Conservation (phyloP, 768 basidiomycete species). For the Russula virescens region DNA sequence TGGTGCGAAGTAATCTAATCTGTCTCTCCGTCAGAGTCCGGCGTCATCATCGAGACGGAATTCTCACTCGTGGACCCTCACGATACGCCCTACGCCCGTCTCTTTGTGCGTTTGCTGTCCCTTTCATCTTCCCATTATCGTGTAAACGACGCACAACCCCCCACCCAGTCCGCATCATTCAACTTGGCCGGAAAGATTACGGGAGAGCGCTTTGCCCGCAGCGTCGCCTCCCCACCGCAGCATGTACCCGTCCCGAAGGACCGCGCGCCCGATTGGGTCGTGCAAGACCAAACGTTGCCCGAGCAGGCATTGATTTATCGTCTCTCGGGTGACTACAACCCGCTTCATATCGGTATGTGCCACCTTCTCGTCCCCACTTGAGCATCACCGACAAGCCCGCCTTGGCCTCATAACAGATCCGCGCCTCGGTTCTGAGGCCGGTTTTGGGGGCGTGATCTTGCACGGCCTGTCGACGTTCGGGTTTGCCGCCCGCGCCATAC, state of each 20-base stretch:
- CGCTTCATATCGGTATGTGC: slow-evolving; percentile 41
- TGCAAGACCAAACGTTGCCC: slow-evolving; percentile 36
- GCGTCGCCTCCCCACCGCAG: slow-evolving; percentile 34
- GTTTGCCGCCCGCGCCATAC: slow-evolving; percentile 71
- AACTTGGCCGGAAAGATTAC: slow-evolving; percentile 40
- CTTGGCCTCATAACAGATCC: slow-evolving; percentile 46
- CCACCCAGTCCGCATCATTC: slow-evolving; percentile 36
- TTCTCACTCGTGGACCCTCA: slow-evolving; percentile 55
- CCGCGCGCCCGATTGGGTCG: slow-evolving; percentile 38
- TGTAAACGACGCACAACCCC: neutral
- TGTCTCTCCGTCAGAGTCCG: slow-evolving; percentile 46
- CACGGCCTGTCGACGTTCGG: slow-evolving; percentile 82
- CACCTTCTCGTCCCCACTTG: neutral
- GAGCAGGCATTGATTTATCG: slow-evolving; percentile 45
- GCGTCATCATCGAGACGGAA: slow-evolving; percentile 66
- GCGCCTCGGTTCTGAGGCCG: slow-evolving; percentile 57
- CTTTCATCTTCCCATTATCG: neutral
- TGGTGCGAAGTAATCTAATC: neutral
- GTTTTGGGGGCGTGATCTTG: slow-evolving; percentile 81
- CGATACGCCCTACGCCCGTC: slow-evolving; percentile 41
- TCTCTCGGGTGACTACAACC: slow-evolving; percentile 49
- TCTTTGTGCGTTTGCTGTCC: slow-evolving; percentile 33
- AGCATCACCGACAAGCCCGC: neutral
- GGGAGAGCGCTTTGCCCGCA: slow-evolving; percentile 37
- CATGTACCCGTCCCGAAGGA: slow-evolving; percentile 36